Percentiles rank a stretch among this genome's conserved stretches.
phyloP scores from a whole-genome alignment of 176 grass and related monocot species.

The Puccinellia tenuiflora region DNA sequence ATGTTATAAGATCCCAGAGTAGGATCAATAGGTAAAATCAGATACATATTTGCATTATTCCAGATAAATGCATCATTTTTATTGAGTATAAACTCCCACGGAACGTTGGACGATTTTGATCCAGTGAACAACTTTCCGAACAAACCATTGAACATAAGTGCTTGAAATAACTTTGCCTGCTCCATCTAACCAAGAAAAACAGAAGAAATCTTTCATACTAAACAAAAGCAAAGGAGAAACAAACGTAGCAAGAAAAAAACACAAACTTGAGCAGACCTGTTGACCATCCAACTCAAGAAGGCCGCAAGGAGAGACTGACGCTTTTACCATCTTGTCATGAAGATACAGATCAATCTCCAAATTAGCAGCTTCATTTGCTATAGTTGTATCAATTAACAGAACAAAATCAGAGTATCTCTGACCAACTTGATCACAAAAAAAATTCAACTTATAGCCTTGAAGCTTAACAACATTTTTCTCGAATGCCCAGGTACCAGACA shows the following conservation, averaged over 20 bases:
- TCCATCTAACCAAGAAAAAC: slow-evolving; percentile 41
- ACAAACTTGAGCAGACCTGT: slow-evolving; percentile 49
- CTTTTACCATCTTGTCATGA: slow-evolving; percentile 76
- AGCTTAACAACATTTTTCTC: slow-evolving; percentile 46
- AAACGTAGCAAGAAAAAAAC: slow-evolving; percentile 3
- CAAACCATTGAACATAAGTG: slow-evolving; percentile 80
- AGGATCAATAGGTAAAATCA: slow-evolving; percentile 66
- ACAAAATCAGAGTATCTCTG: slow-evolving; percentile 68
- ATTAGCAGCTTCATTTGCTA: slow-evolving; percentile 64
- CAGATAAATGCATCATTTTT: slow-evolving; percentile 57
- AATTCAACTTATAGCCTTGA: slow-evolving; percentile 71
- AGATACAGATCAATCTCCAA: slow-evolving; percentile 66
- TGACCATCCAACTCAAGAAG: slow-evolving; percentile 51
- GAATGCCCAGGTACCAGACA: slow-evolving; percentile 70
- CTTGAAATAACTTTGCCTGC: slow-evolving; percentile 76
- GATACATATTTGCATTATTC: slow-evolving; percentile 54
- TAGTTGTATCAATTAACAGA: slow-evolving; percentile 55
- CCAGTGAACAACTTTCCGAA: slow-evolving; percentile 66
- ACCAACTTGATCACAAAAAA: slow-evolving; percentile 64
- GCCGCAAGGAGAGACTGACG: slow-evolving; percentile 61
- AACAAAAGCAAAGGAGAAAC: slow-evolving; percentile 18
- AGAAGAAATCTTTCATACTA: slow-evolving; percentile 25
- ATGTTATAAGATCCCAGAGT: slow-evolving; percentile 17
- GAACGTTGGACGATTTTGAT: slow-evolving; percentile 33
- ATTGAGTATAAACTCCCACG: slow-evolving; percentile 57